These are phyloP conservation scores for Mycosphaerella arachidis DNA, from an alignment of 2,329 filamentous ascomycete genomes.

Conservation along the genomic window DNA sequence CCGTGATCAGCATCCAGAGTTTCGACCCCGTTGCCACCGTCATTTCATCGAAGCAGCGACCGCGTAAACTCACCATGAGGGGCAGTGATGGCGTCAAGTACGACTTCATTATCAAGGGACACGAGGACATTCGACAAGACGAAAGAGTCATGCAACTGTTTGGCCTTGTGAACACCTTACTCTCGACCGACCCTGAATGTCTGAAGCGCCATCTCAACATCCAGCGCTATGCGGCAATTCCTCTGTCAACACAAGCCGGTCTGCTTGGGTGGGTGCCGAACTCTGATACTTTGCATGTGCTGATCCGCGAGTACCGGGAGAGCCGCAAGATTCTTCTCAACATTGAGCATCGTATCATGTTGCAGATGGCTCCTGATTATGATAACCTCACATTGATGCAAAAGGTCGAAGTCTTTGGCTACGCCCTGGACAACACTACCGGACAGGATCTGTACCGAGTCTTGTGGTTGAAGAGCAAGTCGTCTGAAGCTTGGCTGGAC, in stretches of 20 bases:
- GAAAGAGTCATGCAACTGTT: conserved; percentile 99
- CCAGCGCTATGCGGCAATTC: conserved; percentile 93
- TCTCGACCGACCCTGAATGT: conserved; percentile 89
- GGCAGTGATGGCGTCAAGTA: conserved; percentile 87
- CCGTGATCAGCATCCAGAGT: conserved; percentile 77
- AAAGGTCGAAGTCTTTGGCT: conserved; percentile 98
- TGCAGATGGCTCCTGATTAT: conserved; percentile 99
- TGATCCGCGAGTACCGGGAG: conserved; percentile 96
- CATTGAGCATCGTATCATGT: conserved; percentile 98
- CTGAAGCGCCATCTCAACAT: conserved; percentile 97
- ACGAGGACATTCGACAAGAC: conserved; percentile 98
- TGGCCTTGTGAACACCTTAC: conserved; percentile 90
- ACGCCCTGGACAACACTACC: conserved; percentile 97
- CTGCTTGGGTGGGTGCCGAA: conserved; percentile 95
- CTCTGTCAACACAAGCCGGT: conserved; percentile 92
- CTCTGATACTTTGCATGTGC: conserved; percentile 91
- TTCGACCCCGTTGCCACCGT: conserved; percentile 89
- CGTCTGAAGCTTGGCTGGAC: conserved; percentile 95
- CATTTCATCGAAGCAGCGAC: conserved; percentile 94
- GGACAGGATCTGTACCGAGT: conserved; percentile 98
- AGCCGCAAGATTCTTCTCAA: conserved; percentile 96
- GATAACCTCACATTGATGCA: conserved; percentile 99
- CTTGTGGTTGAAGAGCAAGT: conserved; percentile 97
- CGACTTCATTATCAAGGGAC: conserved; percentile 91
- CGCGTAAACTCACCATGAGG: conserved; percentile 78